Percentiles rank a stretch among this genome's conserved stretches.
phyloP scores from a whole-genome alignment of 805 yeast species.

The Saturnispora mendoncae region DNA sequence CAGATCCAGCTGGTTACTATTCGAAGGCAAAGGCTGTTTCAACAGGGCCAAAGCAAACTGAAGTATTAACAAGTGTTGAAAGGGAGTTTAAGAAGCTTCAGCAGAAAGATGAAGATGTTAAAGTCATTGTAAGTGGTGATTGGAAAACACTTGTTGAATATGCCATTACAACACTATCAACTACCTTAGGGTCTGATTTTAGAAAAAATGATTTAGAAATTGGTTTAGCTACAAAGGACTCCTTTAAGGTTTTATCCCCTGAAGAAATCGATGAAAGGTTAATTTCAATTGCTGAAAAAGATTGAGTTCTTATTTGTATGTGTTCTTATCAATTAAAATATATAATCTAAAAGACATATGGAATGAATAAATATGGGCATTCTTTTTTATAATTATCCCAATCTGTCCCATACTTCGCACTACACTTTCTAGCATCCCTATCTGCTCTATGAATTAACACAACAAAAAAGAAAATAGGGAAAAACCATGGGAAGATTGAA shows the following conservation, averaged over 20 bases:
- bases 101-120: constrained; percentile 23
- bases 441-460: constrained; percentile 83
- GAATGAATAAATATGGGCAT: constrained; percentile 90
- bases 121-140: constrained; percentile 55
- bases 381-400: constrained; percentile 81
- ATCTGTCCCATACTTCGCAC: constrained; percentile 83
- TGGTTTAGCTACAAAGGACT: constrained; percentile 70
- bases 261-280: constrained; percentile 94
- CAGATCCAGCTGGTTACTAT: constrained; percentile 96
- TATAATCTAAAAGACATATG: constrained; percentile 56
- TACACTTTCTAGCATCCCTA: constrained; percentile 83
- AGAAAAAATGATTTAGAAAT: constrained; percentile 89
- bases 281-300: constrained; percentile 93
- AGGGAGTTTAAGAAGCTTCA: constrained; percentile 70
- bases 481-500: constrained; percentile 93
- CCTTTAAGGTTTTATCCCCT: constrained; percentile 63
- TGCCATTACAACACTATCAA: constrained; percentile 78
- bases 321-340: background rate
- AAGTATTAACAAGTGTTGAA: constrained; percentile 81
- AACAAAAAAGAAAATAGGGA: constrained; percentile 81
- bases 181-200: constrained; percentile 85
- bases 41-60: constrained; percentile 97
- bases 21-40: constrained; percentile 87
- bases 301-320: constrained; percentile 33
- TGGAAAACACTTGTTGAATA: constrained; percentile 87